Percentiles rank a stretch among this genome's conserved stretches.
These are phyloP conservation scores for Suillus plorans DNA, from an alignment of 768 basidiomycete genomes.

Conservation along the genomic window DNA sequence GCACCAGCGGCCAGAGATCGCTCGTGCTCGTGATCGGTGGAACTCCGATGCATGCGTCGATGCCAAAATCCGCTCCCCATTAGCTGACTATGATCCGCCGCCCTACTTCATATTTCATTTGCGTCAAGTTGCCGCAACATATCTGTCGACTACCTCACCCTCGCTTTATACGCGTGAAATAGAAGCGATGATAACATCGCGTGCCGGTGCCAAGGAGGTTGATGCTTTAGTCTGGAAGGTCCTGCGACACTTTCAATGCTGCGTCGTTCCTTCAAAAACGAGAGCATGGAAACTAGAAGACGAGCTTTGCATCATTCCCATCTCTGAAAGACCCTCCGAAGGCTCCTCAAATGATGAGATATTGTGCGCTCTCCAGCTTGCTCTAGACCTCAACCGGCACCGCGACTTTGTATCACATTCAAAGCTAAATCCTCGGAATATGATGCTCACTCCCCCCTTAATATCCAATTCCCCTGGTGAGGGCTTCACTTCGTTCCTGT, in stretches of 20 bases:
- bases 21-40: conserved; percentile 2
- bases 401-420: conserved; percentile 23
- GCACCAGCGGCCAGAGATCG: conserved; percentile 9
- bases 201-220: conserved; percentile 27
- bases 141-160: conserved; percentile 41
- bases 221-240: conserved; percentile 44
- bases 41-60: conserved; percentile 14
- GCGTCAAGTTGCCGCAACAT: conserved; percentile 45
- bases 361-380: conserved; percentile 22
- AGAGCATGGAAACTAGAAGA: conserved; percentile 29
- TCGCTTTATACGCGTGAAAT: conserved; percentile 26
- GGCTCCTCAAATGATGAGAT: not conserved
- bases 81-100: conserved; percentile 30
- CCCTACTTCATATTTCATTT: conserved; percentile 35
- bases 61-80: conserved; percentile 32
- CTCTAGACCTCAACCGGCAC: conserved; percentile 28
- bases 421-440: conserved; percentile 24
- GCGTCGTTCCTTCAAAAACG: conserved; percentile 12
- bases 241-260: conserved; percentile 45
- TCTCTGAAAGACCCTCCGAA: conserved; percentile 7
- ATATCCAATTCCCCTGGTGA: not conserved
- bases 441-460: conserved; percentile 13
- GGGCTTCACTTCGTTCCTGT: not conserved
- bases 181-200: conserved; percentile 17
- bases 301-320: conserved; percentile 25